Conservation (phyloP, 192 early-diverging fungal species). For the Linderina pennispora region DNA sequence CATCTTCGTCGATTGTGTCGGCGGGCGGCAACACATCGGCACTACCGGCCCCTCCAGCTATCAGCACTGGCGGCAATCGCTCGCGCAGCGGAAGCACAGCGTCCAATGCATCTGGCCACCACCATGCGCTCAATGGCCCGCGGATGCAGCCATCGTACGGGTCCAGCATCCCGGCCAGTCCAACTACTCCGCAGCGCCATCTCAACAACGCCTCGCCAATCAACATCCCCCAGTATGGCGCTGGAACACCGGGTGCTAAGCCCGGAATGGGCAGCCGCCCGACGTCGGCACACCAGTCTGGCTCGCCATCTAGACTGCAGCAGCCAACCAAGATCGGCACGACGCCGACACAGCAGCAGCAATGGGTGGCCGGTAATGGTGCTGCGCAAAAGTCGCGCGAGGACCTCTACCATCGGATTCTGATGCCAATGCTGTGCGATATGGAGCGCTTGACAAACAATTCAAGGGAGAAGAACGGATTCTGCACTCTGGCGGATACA, state of each 20-base stretch:
- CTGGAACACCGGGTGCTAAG: no score
- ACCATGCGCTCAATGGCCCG: no score
- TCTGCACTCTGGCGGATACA: conserved; percentile 45
- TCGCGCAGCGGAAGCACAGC: conserved; percentile 48
- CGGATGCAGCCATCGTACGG: no score
- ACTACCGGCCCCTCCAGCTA: conserved; percentile 39
- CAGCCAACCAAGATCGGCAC: conserved; percentile 10
- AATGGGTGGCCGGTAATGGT: conserved; percentile 4
- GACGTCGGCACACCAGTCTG: conserved; percentile 32
- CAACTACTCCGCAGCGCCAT: conserved; percentile 35
- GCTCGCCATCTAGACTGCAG: conserved; percentile 16
- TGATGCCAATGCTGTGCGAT: conserved; percentile 46
- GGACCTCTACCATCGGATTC: conserved; percentile 47
- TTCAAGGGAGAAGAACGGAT: conserved; percentile 37
- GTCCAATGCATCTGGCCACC: conserved; percentile 34
- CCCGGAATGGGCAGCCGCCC: conserved; percentile 33
- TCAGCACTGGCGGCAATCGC: conserved; percentile 35
- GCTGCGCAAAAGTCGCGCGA: conserved; percentile 24
- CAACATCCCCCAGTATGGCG: conserved; percentile 10
- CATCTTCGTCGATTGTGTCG: conserved; percentile 8
- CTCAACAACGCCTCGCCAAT: conserved; percentile 34
- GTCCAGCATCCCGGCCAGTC: conserved; percentile 43
- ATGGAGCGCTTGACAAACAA: conserved; percentile 44
- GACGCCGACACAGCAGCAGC: conserved; percentile 34
- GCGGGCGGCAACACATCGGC: conserved; percentile 32